phyloP scores from a whole-genome alignment of 1,284 basidiomycete genomes.

The Schizophyllum commune region DNA sequence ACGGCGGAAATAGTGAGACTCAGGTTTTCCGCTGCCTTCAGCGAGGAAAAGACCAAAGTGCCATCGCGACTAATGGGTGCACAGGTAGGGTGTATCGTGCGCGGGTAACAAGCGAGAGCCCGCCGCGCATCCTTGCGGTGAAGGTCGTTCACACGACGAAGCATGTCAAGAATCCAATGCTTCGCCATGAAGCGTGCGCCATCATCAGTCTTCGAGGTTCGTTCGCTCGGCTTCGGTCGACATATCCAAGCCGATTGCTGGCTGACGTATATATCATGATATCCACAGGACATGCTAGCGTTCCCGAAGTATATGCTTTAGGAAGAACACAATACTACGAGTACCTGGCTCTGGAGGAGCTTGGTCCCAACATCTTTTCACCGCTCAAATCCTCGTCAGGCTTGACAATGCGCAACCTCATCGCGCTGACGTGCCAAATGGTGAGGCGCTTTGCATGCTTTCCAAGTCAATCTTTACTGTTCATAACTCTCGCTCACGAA shows the following conservation, averaged over 20 bases:
- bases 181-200: neutral
- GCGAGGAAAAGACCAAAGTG: too few relatives aligned
- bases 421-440: neutral
- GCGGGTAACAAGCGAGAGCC: too few relatives aligned
- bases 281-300: neutral
- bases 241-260: too few relatives aligned
- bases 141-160: neutral
- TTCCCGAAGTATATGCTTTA: neutral
- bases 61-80: too few relatives aligned
- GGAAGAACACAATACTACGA: neutral
- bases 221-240: too few relatives aligned
- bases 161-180: neutral
- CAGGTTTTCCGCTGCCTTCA: too few relatives aligned
- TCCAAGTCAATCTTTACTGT: neutral
- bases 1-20: too few relatives aligned
- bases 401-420: neutral
- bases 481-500: neutral
- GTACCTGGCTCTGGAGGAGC: neutral
- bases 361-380: neutral
- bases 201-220: neutral
- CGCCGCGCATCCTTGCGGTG: too few relatives aligned
- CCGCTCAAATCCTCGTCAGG: neutral
- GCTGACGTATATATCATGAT: neutral
- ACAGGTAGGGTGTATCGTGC: too few relatives aligned
- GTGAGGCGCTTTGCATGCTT: neutral